These are phyloP conservation scores for Lasiodiplodia hormozganensis DNA, from an alignment of 2,329 filamentous ascomycete genomes.

Conservation along the genomic window DNA sequence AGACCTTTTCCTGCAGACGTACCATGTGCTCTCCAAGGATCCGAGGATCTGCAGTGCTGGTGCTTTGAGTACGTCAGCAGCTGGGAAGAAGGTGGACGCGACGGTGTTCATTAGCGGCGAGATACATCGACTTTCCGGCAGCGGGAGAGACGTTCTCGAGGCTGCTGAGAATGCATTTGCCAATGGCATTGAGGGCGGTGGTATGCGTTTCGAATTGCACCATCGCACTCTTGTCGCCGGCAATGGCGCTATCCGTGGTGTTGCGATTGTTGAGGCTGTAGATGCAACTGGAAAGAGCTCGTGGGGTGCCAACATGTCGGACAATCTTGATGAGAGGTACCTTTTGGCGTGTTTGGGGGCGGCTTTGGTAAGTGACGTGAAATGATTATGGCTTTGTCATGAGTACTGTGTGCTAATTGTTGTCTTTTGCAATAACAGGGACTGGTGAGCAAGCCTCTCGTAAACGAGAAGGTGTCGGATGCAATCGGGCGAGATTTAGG, in stretches of 20 bases:
- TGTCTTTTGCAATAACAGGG: too few relatives aligned
- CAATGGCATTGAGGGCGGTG: not conserved
- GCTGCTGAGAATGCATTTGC: not conserved
- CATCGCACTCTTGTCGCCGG: not conserved
- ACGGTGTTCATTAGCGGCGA: not conserved
- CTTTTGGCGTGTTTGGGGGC: not conserved
- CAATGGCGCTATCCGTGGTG: not conserved
- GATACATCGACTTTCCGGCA: not conserved
- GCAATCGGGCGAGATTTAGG: too few relatives aligned
- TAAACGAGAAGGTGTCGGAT: too few relatives aligned
- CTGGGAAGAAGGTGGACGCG: not conserved
- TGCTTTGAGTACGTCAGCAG: not conserved
- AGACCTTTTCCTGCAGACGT: conserved; percentile 84
- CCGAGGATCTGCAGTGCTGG: not conserved
- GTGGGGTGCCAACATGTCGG: not conserved
- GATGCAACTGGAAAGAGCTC: not conserved
- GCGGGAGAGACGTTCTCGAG: not conserved
- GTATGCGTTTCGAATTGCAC: not conserved
- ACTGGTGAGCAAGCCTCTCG: too few relatives aligned
- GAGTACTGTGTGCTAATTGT: too few relatives aligned
- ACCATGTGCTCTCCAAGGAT: conserved; percentile 77
- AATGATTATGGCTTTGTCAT: too few relatives aligned
- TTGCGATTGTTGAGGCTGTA: not conserved
- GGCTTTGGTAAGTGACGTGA: not conserved
- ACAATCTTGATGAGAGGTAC: not conserved